phyloP scores from a whole-genome alignment of 2,329 filamentous ascomycete species.

The Ophiostoma pallidulum region DNA sequence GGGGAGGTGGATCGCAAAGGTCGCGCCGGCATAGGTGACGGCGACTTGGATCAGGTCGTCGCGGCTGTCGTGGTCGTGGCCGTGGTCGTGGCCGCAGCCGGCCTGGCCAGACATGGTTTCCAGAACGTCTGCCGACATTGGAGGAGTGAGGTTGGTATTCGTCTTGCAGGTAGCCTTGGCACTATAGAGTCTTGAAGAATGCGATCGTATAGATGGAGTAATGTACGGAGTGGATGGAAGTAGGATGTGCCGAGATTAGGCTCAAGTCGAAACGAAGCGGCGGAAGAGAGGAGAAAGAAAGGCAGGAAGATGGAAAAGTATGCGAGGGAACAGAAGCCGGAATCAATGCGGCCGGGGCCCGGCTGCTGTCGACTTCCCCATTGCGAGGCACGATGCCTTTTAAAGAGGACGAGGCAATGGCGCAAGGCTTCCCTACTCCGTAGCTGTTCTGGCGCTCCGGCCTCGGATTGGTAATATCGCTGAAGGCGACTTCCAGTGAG shows the following conservation, averaged over 20 bases:
- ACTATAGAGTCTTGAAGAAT: no score
- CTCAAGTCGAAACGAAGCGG: neutral
- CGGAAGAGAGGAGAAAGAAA: neutral
- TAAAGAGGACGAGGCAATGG: neutral
- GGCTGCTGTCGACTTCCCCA: no score
- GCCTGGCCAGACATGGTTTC: no score
- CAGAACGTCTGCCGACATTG: neutral
- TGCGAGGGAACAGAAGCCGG: no score
- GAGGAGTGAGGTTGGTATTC: no score
- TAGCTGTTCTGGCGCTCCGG: neutral
- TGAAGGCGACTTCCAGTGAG: neutral
- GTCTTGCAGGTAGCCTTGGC: no score
- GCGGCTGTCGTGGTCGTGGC: neutral
- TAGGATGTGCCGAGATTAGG: no score
- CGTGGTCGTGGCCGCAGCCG: neutral
- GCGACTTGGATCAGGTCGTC: slow-evolving; percentile 12
- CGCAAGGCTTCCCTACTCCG: neutral
- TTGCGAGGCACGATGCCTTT: no score
- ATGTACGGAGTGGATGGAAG: no score
- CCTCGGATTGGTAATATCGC: slow-evolving; percentile 15
- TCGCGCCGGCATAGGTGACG: slow-evolving; percentile 17
- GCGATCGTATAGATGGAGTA: no score
- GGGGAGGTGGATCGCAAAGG: slow-evolving; percentile 15
- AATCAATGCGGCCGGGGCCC: no score
- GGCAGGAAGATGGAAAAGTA: neutral